Evolutionary conservation across 2,329 filamentous ascomycete species (phyloP).

Genomic region (Epichloe festucae): DNA sequence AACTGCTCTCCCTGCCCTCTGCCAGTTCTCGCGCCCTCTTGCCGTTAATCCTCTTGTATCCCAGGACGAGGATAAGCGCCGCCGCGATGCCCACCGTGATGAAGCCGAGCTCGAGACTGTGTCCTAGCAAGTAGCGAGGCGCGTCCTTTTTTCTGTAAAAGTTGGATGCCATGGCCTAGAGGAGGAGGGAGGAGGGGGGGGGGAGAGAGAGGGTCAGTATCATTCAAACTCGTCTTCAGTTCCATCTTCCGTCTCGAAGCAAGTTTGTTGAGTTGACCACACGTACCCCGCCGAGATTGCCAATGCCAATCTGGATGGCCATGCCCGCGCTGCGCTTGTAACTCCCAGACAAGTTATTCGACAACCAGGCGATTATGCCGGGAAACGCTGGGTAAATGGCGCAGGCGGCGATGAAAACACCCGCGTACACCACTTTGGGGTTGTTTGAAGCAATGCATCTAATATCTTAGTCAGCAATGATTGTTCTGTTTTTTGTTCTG

Average conservation of each 20-base stretch:
- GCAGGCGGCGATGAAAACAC: slow-evolving; percentile 62
- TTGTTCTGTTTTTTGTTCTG: background rate
- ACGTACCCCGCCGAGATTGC: slow-evolving; percentile 41
- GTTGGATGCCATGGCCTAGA: slow-evolving; percentile 53
- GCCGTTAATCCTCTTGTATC: slow-evolving; percentile 46
- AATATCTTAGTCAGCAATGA: slow-evolving; percentile 10
- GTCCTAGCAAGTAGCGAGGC: slow-evolving; percentile 37
- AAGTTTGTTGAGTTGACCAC: too few species aligned
- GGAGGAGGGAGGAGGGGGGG: too few species aligned
- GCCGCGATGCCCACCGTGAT: slow-evolving; percentile 32
- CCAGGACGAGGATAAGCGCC: slow-evolving; percentile 28
- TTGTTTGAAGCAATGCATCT: slow-evolving; percentile 47
- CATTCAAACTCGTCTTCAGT: background rate
- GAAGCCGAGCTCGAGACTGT: slow-evolving; percentile 37
- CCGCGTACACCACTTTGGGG: slow-evolving; percentile 54
- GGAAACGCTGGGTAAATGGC: slow-evolving; percentile 71
- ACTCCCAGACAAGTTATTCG: slow-evolving; percentile 59
- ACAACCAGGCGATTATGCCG: slow-evolving; percentile 66
- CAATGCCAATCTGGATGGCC: slow-evolving; percentile 50
- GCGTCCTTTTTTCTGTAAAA: slow-evolving; percentile 46
- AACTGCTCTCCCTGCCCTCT: slow-evolving; percentile 25
- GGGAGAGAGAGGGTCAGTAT: background rate
- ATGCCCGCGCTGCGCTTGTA: slow-evolving; percentile 54
- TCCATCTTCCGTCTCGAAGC: background rate
- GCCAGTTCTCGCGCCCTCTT: slow-evolving; percentile 35